These are phyloP conservation scores for Suillus lakei DNA, from an alignment of 768 basidiomycete genomes.

Conservation along the genomic window DNA sequence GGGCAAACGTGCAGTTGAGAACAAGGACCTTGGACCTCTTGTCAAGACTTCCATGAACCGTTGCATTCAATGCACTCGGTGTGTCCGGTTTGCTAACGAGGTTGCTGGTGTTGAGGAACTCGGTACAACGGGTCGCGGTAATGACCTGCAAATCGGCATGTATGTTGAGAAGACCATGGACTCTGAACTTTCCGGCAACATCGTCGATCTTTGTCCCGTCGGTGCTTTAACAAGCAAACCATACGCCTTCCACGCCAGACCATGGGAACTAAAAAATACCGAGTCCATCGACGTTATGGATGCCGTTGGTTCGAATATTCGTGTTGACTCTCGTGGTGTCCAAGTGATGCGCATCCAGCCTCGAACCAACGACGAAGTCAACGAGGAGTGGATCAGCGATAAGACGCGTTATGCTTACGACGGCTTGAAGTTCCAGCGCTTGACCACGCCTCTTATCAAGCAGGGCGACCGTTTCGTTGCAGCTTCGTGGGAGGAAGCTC, in stretches of 20 bases:
- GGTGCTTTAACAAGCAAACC: constrained; percentile 98
- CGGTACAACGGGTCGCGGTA: constrained; percentile 95
- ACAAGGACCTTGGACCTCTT: constrained; percentile 97
- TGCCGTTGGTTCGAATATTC: constrained; percentile 95
- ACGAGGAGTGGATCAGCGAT: constrained; percentile 99
- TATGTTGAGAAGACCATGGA: constrained; percentile 98
- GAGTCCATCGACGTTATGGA: constrained; percentile 96
- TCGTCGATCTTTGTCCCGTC: constrained; percentile 97
- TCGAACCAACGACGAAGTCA: constrained; percentile 94
- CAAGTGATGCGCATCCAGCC: constrained; percentile 98
- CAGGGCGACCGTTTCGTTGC: constrained; percentile 91
- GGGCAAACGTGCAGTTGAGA: constrained; percentile 97
- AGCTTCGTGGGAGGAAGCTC: constrained; percentile 90
- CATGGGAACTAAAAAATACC: constrained; percentile 99
- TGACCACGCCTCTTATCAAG: constrained; percentile 91
- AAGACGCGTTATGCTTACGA: constrained; percentile 98
- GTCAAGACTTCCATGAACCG: constrained; percentile 99
- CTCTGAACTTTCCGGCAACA: constrained; percentile 96
- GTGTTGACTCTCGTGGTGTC: constrained; percentile 92
- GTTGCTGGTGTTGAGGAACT: constrained; percentile 98
- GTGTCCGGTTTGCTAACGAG: constrained; percentile 98
- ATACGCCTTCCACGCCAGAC: constrained; percentile 95
- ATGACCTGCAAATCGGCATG: constrained; percentile 98
- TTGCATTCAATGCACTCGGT: constrained; percentile 99
- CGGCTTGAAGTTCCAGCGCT: constrained; percentile 91